Conservation (phyloP, 2,329 filamentous ascomycete genomes). For the Penicillium sp. region DNA sequence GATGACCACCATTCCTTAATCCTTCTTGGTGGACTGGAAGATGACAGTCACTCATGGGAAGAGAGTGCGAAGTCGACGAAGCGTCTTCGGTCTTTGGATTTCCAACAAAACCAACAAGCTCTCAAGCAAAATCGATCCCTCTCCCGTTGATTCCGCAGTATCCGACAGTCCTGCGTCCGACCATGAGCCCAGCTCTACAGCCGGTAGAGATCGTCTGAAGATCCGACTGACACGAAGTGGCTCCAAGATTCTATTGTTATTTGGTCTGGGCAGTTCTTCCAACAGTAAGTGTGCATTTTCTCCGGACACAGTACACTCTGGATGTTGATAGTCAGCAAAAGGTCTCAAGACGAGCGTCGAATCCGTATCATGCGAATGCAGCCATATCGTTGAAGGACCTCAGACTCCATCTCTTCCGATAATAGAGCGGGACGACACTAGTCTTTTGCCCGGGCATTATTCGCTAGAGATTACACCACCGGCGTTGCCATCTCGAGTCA, state of each 20-base stretch:
- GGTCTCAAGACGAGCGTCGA: conserved; percentile 18
- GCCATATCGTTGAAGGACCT: conserved; percentile 1
- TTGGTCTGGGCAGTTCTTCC: conserved; percentile 31
- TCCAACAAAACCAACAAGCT: conserved; percentile 24
- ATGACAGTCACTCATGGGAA: conserved; percentile 22
- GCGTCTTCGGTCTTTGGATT: conserved; percentile 24
- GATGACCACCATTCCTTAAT: conserved; percentile 3
- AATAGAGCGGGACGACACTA: neutral
- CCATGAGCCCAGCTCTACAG: conserved; percentile 8
- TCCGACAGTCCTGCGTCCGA: conserved; percentile 29
- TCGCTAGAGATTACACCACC: conserved; percentile 8
- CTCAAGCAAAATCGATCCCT: conserved; percentile 13
- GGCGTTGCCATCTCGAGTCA: conserved; percentile 2
- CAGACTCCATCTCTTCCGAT: neutral
- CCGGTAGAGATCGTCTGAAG: conserved; percentile 28
- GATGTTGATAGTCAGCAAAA: conserved; percentile 1
- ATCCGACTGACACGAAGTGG: conserved; percentile 35
- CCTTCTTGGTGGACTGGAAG: neutral
- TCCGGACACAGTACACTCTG: neutral
- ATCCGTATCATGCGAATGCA: conserved; percentile 9
- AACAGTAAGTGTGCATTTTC: conserved; percentile 21
- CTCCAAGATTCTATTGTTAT: conserved; percentile 37
- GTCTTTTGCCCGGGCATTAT: neutral
- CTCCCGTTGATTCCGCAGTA: conserved; percentile 20
- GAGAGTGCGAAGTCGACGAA: conserved; percentile 23